These are phyloP conservation scores for Austroboletus eburneus DNA, from an alignment of 768 basidiomycete species.

Conservation along the genomic window DNA sequence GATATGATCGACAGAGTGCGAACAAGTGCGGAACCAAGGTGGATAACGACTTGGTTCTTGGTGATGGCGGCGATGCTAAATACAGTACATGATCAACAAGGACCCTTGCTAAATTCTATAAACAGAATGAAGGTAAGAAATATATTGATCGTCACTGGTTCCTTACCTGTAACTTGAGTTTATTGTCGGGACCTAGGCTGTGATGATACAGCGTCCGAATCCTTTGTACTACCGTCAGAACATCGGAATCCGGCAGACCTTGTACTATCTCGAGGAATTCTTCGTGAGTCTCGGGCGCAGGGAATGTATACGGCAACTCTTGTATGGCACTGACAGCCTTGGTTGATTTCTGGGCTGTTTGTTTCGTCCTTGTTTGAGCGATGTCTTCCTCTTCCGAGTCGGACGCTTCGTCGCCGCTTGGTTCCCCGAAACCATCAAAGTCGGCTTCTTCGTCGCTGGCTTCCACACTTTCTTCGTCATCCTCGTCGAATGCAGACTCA, in stretches of 20 bases:
- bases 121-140: background rate
- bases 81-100: slow-evolving; percentile 88
- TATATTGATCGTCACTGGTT: background rate
- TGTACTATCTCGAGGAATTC: slow-evolving; percentile 86
- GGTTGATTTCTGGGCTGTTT: slow-evolving; percentile 32
- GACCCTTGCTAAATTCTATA: slow-evolving; percentile 66
- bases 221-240: slow-evolving; percentile 81
- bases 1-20: slow-evolving; percentile 75
- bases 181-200: slow-evolving; percentile 88
- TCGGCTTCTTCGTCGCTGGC: slow-evolving; percentile 31
- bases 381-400: slow-evolving; percentile 33
- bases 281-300: slow-evolving; percentile 81
- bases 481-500: slow-evolving; percentile 29
- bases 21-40: slow-evolving; percentile 74
- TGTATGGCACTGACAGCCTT: slow-evolving; percentile 32
- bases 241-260: slow-evolving; percentile 62
- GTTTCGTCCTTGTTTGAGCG: slow-evolving; percentile 36
- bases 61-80: slow-evolving; percentile 58
- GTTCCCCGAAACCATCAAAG: slow-evolving; percentile 33
- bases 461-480: slow-evolving; percentile 32
- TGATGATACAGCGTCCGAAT: slow-evolving; percentile 91
- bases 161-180: slow-evolving; percentile 82
- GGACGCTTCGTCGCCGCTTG: slow-evolving; percentile 37
- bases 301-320: slow-evolving; percentile 90
- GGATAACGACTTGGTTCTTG: slow-evolving; percentile 57